These are phyloP conservation scores for Zygotorulaspora florentina DNA, from an alignment of 805 yeast species.

Conservation along the genomic window DNA sequence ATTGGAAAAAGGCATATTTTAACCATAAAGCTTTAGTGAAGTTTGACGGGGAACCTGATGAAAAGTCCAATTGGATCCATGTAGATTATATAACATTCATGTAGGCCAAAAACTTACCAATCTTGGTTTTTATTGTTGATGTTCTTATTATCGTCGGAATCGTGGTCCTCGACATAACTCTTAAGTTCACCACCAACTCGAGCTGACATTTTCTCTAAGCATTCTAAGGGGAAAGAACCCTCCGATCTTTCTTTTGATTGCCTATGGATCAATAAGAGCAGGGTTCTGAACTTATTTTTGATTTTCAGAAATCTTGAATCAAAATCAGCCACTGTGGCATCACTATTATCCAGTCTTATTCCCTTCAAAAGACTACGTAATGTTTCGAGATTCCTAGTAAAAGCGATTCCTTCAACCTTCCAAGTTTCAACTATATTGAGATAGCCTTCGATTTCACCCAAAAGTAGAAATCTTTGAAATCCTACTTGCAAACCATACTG, in stretches of 20 bases:
- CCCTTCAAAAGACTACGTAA: constrained; percentile 29
- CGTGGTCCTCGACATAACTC: constrained; percentile 31
- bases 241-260: constrained; percentile 4
- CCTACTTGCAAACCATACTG: constrained; percentile 81
- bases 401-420: constrained; percentile 10
- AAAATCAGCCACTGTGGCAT: constrained; percentile 50
- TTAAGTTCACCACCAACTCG: constrained; percentile 30
- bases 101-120: constrained; percentile 21
- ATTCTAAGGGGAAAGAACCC: constrained; percentile 33
- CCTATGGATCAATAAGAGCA: constrained; percentile 38
- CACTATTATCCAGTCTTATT: constrained; percentile 45
- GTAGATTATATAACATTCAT: constrained; percentile 25
- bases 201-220: constrained; percentile 33
- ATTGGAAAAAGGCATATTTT: constrained; percentile 51
- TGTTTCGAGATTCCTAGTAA: constrained; percentile 21
- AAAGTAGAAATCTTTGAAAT: constrained; percentile 59
- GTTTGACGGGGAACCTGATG: constrained; percentile 25
- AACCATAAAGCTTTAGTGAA: constrained; percentile 43
- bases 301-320: constrained; percentile 52
- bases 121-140: constrained; percentile 25
- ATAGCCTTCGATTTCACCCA: constrained; percentile 65
- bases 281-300: constrained; percentile 56
- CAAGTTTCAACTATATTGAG: constrained; percentile 39
- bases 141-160: constrained; percentile 12
- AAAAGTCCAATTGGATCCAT: constrained; percentile 25